Evolutionary conservation across 169 alveolate species (phyloP), one percentile per base, ranked within the genome.

Genomic region (Pseudocohnilembus persalinus): DNA sequence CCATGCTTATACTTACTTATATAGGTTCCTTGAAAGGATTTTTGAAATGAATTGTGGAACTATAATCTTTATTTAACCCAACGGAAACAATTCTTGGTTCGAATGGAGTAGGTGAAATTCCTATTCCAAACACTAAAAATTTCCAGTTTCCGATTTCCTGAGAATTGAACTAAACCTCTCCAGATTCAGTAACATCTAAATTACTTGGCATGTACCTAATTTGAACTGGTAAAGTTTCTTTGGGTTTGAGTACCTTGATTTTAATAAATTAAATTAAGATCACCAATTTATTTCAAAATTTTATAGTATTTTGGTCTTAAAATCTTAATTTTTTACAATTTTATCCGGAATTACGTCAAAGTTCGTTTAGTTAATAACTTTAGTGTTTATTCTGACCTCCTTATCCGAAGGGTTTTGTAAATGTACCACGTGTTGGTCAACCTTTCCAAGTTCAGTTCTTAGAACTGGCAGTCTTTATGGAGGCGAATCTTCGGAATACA

Each of bases 11-110:
- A 76, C 87, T 83, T 6, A 94, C 97, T n/a, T 88, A 72, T 65
- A 96, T 84, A 74, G 95, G 88, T 90, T 97, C 98, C 91, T 96
- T 94, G 84, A 97, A 95, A 24, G 99, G 99, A 87, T 97, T 97
- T 87, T 95, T 94, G 87, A 92, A 93, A 33, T 90, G 82, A 75
- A 94, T 87, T 29, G 93, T 88, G 30, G 91, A 74, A 31, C 94
- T 86, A 73, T 73, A 86, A 75, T 86, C 87, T 75, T 86, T 86
- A 65, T 86, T 86, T 28, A 86, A 78, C n/a, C 90, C 90, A 16
- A 86, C 83, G 28, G 86, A 78, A 26, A 86, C 85, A 28, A 83
- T 80, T 35, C 83, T 74, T 0, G 86, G 94, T 73, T 93, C 96
- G 94, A 95, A 93, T 73, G 84, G 73, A 64, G 98, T 93, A 20